Conservation (phyloP, 169 alveolate species). For the Cryptosporidium canis region DNA sequence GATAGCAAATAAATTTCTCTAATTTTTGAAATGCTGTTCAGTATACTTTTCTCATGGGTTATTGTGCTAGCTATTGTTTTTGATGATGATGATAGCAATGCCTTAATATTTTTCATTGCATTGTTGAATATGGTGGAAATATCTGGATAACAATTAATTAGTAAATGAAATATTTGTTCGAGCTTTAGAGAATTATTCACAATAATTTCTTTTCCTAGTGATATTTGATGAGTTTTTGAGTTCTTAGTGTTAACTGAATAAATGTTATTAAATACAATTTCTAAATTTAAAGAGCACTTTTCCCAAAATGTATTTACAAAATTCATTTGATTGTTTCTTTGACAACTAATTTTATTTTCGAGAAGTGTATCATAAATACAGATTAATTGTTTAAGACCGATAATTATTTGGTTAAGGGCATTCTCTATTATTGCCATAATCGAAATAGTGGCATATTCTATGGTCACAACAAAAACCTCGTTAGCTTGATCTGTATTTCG, state of each 20-base stretch:
- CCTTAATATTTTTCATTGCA: slow-evolving; percentile 13
- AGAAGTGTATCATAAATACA: slow-evolving; percentile 13
- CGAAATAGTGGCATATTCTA: background rate
- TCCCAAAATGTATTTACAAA: slow-evolving; percentile 35
- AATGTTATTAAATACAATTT: slow-evolving; percentile 33
- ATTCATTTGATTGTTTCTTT: background rate
- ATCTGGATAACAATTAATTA: slow-evolving; percentile 50
- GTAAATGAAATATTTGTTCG: slow-evolving; percentile 49
- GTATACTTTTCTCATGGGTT: background rate
- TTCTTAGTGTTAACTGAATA: slow-evolving; percentile 22
- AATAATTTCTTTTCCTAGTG: slow-evolving; percentile 5
- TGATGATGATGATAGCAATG: slow-evolving; percentile 9
- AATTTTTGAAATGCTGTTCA: background rate
- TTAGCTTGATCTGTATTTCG: background rate
- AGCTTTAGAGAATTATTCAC: background rate
- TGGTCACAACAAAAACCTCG: background rate
- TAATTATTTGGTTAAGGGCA: slow-evolving; percentile 9
- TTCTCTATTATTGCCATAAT: slow-evolving; percentile 2
- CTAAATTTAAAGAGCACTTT: background rate
- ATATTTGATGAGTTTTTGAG: background rate
- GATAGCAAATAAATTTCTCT: slow-evolving; percentile 13
- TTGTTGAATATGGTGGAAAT: slow-evolving; percentile 12
- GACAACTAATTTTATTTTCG: slow-evolving; percentile 3
- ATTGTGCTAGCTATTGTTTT: background rate
- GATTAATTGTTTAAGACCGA: slow-evolving; percentile 23